Percentiles rank a stretch among this genome's conserved stretches.
These are phyloP conservation scores for Betula pendula DNA, from an alignment of 306 rosid genomes.

Conservation along the genomic window DNA sequence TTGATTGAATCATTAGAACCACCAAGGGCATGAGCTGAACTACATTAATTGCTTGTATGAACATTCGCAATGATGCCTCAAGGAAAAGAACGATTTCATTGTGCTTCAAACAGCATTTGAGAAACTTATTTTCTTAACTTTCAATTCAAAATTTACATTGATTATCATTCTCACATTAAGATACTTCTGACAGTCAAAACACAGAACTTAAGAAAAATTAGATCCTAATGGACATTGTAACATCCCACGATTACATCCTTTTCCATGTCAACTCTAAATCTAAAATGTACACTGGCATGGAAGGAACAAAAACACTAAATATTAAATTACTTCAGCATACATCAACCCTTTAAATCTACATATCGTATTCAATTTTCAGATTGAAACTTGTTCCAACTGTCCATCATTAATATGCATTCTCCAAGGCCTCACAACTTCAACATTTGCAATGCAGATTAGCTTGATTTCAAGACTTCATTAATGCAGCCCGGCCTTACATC, in stretches of 20 bases:
- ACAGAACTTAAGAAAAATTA: not conserved
- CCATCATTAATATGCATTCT: not conserved
- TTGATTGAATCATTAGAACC: conserved; percentile 8
- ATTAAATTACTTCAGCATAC: not conserved
- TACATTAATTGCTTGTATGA: not conserved
- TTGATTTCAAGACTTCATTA: not conserved
- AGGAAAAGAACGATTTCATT: not conserved
- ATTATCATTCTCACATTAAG: not conserved
- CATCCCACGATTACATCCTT: not conserved
- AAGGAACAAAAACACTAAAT: not conserved
- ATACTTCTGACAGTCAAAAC: not conserved
- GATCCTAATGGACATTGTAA: not conserved
- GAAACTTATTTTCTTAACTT: not conserved
- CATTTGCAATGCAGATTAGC: not conserved
- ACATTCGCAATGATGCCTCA: not conserved
- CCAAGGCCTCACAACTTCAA: not conserved
- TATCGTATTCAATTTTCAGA: not conserved
- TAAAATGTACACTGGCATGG: not conserved
- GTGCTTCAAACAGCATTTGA: not conserved
- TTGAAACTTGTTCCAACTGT: not conserved
- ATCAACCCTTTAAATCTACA: not conserved
- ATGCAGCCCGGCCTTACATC: not conserved
- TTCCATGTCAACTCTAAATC: not conserved
- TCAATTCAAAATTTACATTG: not conserved
- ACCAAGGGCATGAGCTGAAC: not conserved